Evolutionary conservation across 768 basidiomycete genomes (phyloP), one percentile per base, ranked within the genome.

Genomic region (Tubosaeta sp.): DNA sequence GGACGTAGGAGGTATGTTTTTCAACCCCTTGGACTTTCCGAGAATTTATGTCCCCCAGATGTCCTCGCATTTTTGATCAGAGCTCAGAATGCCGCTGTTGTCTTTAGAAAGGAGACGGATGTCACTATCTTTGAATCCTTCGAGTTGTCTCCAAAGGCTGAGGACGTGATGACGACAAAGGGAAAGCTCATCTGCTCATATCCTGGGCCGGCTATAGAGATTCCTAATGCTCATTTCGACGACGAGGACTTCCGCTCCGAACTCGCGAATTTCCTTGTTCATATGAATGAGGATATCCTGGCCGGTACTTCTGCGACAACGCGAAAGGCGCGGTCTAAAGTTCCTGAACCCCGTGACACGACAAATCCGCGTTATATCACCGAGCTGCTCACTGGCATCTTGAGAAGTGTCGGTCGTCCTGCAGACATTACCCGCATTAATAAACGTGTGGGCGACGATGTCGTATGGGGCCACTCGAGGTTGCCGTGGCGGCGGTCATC

Each of bases 401-500:
- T 79, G 16, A 67, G 71, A 14, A 72, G 71, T 10, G 56, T 73
- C 16, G 66, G 65, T 24, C 48, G 46, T 6, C 72, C 71, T 1
- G 57, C 65, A 11, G 61, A 60, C n/a, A 53, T 65, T 3, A 27
- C 31, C 35, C 57, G 65, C 10, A 69, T 76, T 25, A 55, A 49
- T 9, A 81, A 81, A 57, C 73, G 75, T 9, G 67, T 80, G 0
- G 68, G 65, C 8, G 78, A 80, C 44, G 74, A 81, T n/a, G 73
- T 79, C 3, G 63, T 75, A 1, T 76, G 76, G 74, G 31, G 65
- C 6, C 48, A 64, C n/a, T 63, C 73, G 2, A 43, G 53, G 22
- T 64, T 68, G 9, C 46, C 80, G 67, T 82, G 79, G 79, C 64
- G 81, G 30, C 68, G 80, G 16, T 76, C 76, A 2, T 63, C 76